Base-by-base conservation (phyloP, 1,139 yeast species). In the Pneumocystis oryctolagi region DNA sequence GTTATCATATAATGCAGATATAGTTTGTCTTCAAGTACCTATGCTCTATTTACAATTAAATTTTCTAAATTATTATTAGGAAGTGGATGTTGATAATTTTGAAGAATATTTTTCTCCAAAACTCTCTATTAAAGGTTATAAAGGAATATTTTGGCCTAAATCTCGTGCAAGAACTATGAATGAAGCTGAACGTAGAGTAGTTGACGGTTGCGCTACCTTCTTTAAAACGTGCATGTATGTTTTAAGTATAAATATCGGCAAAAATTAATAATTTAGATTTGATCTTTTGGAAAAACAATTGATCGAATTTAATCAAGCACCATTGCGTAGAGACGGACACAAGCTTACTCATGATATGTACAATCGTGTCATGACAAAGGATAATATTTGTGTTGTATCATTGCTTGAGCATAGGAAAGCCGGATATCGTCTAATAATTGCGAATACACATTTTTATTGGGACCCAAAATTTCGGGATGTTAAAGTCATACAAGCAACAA, bases 401-500 rank as follows among this genome's bases (percentile, higher is more conserved):
- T 82, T 84, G 65, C 80, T 94, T 68, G 90, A 87, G 71, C 94
- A 87, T 71, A 75, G 78, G 57, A 80, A 79, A 62, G 81, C 90
- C 12, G 90, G 90, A 12, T 88, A 85, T 72, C 80, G 81, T 67
- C 76, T 92, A 61, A 79, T 88, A 68, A 79, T 89, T 59, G 89
- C 87, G 2, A 92, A 90, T 70, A 90, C 98, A 0, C 99, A 94
- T 79, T 82, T 92, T 73, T 97, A 90, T 74, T 94, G 98, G 97
- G 97, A 92, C 76, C 98, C 98, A 9, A 89, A 89, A 61, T 88
- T 84, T 73, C 88, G 89, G 72, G 99, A 94, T 76, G 99, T 94
- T 65, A 94, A 94, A 75, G 83, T 97, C 8, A 85, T 94, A 75
- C 98, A 94, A 77, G 92, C 88, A 63, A 97, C 96, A 60, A 85